Percentiles rank a stretch among this genome's conserved stretches.
Evolutionary conservation across 352 stramenopile species (phyloP).

Genomic region (Phytophthora palmivora): DNA sequence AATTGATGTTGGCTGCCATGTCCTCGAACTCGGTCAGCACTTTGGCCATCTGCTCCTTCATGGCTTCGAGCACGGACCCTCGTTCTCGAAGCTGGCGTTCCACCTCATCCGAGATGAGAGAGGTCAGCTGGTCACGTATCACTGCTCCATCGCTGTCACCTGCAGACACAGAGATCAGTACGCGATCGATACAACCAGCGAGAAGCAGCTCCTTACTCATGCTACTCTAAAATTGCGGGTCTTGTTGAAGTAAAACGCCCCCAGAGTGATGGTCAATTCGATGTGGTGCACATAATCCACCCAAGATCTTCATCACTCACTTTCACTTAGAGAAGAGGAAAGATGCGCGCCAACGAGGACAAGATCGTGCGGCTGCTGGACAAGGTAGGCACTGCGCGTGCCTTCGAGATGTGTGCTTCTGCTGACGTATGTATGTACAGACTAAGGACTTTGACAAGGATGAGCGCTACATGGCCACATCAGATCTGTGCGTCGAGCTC

Average conservation of each 20-base stretch:
- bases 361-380: conserved; percentile 84
- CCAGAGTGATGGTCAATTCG: conserved; percentile 17
- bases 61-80: conserved; percentile 54
- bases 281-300: conserved; percentile 22
- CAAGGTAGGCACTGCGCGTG: conserved; percentile 59
- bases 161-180: conserved; percentile 7
- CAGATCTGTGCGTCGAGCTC: conserved; percentile 97
- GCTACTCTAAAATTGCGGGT: conserved; percentile 11
- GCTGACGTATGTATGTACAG: conserved; percentile 34
- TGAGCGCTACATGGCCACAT: conserved; percentile 99
- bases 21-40: conserved; percentile 79
- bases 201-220: conserved; percentile 25
- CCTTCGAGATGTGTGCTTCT: neutral
- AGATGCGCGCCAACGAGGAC: conserved; percentile 78
- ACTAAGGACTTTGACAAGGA: conserved; percentile 95
- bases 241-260: conserved; percentile 36
- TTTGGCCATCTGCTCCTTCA: conserved; percentile 76
- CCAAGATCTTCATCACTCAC: conserved; percentile 26
- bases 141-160: conserved; percentile 36
- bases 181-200: no score
- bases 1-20: conserved; percentile 53
- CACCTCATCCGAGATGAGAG: conserved; percentile 70
- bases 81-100: conserved; percentile 63
- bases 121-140: conserved; percentile 60
- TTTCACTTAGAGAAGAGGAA: conserved; percentile 22